Base-by-base conservation (phyloP, 2,329 filamentous ascomycete genomes). In the Verticillium dahliae region DNA sequence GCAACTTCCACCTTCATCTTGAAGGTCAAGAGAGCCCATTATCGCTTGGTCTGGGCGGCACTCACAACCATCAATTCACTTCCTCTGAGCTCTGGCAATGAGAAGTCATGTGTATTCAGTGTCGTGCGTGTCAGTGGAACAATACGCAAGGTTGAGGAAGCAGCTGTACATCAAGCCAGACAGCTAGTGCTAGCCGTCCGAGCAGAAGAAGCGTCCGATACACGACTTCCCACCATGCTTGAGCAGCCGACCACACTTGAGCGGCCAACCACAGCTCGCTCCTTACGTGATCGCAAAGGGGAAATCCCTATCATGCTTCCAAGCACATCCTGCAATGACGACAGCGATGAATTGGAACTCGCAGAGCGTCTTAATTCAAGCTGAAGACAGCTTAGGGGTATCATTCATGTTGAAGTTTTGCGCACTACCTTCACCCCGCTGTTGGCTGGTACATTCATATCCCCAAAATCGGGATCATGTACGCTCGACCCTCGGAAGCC, bases 1-100 rank as follows among this genome's bases (percentile, higher is more conserved):
- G 90, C 92, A n/a, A 99, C 95, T 0, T 96, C 91, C 6, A 99
- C 94, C 1, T 92, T 94, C 60, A 99, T 99, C 63, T 81, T 99
- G 45, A 86, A 90, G 65, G 91, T 93, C 66, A 86, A 91, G 3
- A 87, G 95, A 62, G 86, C 88, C 15, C 88, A 96, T 67, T 96
- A 93, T 73, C 85, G 91, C 56, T 84, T 97, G 65, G 88, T 97
- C 4, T 99, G 95, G 95, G 88, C 92, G 0, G 91, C 92, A 0
- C 78, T 99, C 60, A 91, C 91, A 0, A 90, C 92, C 67, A 89
- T 95, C 80, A 87, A 87, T 27, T 81, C 76, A 15, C 78, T 97
- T 0, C 91, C 86, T 7, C 74, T 83, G 2, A 81, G 76, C 62
- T 41, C 60, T 5, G 62, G 62, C 18, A 81, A 79, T 70, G 84